Evolutionary conservation across 495 filamentous ascomycete genomes (phyloP).

Genomic region (Entonaema liquescens): DNA sequence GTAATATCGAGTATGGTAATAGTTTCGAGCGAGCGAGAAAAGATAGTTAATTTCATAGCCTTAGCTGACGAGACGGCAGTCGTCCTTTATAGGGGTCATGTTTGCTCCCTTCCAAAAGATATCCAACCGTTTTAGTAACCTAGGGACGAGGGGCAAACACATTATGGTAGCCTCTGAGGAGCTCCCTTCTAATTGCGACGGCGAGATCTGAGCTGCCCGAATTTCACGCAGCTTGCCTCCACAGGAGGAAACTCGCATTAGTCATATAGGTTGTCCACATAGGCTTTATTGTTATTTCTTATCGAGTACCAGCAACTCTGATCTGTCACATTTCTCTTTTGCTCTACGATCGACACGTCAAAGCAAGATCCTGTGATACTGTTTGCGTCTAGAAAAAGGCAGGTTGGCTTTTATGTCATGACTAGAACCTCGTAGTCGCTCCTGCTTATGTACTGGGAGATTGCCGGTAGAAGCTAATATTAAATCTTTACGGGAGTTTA

Average conservation of each 20-base stretch:
- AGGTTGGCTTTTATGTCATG: not conserved
- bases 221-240: slow-evolving; percentile 43
- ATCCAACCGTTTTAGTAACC: slow-evolving; percentile 18
- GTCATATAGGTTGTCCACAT: slow-evolving; percentile 35
- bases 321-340: slow-evolving; percentile 43
- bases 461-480: not conserved
- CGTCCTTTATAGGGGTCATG: slow-evolving; percentile 24
- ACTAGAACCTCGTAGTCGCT: not conserved
- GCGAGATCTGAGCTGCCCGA: slow-evolving; percentile 16
- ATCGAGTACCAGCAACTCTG: slow-evolving; percentile 29
- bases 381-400: not conserved
- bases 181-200: slow-evolving; percentile 20
- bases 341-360: slow-evolving; percentile 6
- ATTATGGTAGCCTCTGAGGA: slow-evolving; percentile 10
- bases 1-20: not conserved
- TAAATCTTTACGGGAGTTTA: not conserved
- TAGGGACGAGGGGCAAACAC: slow-evolving; percentile 32
- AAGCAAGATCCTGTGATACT: slow-evolving; percentile 26
- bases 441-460: not conserved
- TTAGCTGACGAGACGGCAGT: slow-evolving; percentile 5
- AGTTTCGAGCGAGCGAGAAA: not conserved
- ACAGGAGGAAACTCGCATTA: slow-evolving; percentile 39
- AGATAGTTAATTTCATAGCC: not conserved
- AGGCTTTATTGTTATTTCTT: slow-evolving; percentile 20
- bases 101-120: slow-evolving; percentile 28